Base-by-base conservation (phyloP, 1,284 basidiomycete genomes). In the Apiotrichum porosum region DNA sequence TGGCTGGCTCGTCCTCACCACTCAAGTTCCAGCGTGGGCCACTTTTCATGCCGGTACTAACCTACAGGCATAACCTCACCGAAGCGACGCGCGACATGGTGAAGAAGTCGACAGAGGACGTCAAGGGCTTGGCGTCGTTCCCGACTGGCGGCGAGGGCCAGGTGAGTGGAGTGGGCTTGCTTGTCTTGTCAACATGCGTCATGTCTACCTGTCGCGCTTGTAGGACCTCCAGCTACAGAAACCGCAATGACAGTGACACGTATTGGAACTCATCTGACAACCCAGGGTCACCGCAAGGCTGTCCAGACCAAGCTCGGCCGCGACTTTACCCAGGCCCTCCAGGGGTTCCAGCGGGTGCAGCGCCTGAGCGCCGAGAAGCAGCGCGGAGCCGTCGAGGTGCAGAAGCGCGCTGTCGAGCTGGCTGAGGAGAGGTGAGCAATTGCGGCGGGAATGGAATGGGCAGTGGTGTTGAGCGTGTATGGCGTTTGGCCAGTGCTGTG, bases 31-130 rank as follows among this genome's bases (percentile, higher is more conserved):
- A 9, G 28, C n/a, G n/a, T 18, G 37, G 13, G 36, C n/a, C n/a
- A n/a, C n/a, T n/a, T n/a, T n/a, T n/a, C n/a, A n/a, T 28, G 26
- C 26, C 12, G 26, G 12, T 12, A 12, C 26, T 28, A 6, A 12
- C 26, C 37, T 10, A 6, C 53, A 78, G 77, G 30, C 73, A 78
- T 54, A 91, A 97, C 73, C 77, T 97, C 49, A 93, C 89, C 2
- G 94, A 97, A 66, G 83, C 89, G 28, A 97, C 94, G 34, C 81
- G 93, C 39, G 85, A 86, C 10, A 91, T 97, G 82, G 85, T 90
- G 32, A 97, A 97, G 75, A 84, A 90, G 51, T 87, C 88, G 6
- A 91, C 90, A 0, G 86, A 88, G 38, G 92, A 97, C 63, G 75
- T 97, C 67, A 97, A 95, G 81, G 83, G 82, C 57, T 77, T 94